Base-by-base conservation (phyloP, 2,329 filamentous ascomycete species). In the Colletotrichum tanaceti region DNA sequence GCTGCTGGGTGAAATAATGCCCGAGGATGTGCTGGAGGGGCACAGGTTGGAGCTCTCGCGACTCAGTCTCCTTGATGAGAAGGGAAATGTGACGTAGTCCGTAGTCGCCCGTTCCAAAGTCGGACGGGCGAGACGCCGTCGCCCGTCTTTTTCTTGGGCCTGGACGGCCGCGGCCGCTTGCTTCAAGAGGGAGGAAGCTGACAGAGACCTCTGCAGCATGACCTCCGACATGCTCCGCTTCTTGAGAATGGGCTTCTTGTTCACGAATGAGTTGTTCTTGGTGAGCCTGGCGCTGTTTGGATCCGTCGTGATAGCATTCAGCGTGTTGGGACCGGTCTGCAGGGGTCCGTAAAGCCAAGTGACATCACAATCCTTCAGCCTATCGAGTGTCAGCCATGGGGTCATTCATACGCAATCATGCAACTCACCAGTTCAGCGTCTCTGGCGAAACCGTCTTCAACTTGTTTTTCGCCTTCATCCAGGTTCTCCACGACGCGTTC, bases 301-400 rank as follows among this genome's bases (percentile, higher is more conserved):
- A 71, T 76, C 28, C 76, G 79, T 80, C 60, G 81, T 79, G 6
- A 82, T 75, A 74, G 83, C 70, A 65, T 88, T 84, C 14, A 87
- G 77, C 32, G 85, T 87, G 63, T 84, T 87, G 4, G 85, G 83
- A 24, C 91, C 90, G 1, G 91, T 91, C 77, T 97, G 95, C 57
- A 98, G 81, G 14, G 96, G 96, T 0, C 96, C 96, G 76, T 98
- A 99, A 1, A 99, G 85, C 96, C 95, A 99, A 53, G 95, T 98
- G 39, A 98, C 94, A 79, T 99, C 95, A 78, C 92, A 96, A 75
- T 98, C 96, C 78, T 98, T 99, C 69, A 98, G 85, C 94, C 94
- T 97, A 74, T 54, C 9, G n/a, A 46, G 44, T 49, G 65, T 73
- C 58, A 73, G 71, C 64, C 3, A 39, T 13, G 41, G 22, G 57